These are phyloP conservation scores for Microthlaspi erraticum DNA, from an alignment of 345 rosid species.

Conservation along the genomic window DNA sequence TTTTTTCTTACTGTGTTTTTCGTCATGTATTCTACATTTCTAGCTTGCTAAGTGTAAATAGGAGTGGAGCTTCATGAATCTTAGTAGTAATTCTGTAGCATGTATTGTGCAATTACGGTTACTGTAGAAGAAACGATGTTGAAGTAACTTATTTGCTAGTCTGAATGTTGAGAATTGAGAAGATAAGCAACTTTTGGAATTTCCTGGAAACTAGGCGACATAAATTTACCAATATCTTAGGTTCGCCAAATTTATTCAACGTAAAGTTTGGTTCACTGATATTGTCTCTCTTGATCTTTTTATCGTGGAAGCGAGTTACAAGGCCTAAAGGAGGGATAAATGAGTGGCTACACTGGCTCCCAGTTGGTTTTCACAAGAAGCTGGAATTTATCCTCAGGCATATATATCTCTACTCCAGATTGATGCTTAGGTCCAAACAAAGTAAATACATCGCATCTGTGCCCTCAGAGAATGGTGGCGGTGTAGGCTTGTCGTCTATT, in stretches of 20 bases:
- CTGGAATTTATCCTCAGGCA: slow-evolving; percentile 59
- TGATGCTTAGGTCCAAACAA: slow-evolving; percentile 47
- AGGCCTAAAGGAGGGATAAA: slow-evolving; percentile 94
- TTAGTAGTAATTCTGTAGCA: neutral
- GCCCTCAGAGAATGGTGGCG: slow-evolving; percentile 62
- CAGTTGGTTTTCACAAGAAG: slow-evolving; percentile 80
- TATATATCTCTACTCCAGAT: slow-evolving; percentile 57
- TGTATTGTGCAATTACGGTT: neutral
- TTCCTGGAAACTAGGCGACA: neutral
- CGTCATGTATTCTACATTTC: neutral
- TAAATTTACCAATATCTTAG: neutral
- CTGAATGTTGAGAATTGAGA: slow-evolving; percentile 18
- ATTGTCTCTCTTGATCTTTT: neutral
- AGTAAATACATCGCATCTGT: slow-evolving; percentile 44
- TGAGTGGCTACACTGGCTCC: slow-evolving; percentile 95
- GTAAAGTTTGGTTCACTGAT: slow-evolving; percentile 6
- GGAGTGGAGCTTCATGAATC: neutral
- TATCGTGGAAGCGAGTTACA: slow-evolving; percentile 67
- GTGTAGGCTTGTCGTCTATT: slow-evolving; percentile 67
- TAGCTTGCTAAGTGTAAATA: neutral
- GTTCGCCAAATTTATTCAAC: slow-evolving; percentile 1
- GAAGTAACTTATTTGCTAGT: neutral
- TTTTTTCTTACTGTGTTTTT: slow-evolving; percentile 10
- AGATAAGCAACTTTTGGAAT: neutral
- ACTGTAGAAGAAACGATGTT: neutral